These are phyloP conservation scores for Tetracentron sinense DNA, from an alignment of 164 flowering plant species.

Conservation along the genomic window DNA sequence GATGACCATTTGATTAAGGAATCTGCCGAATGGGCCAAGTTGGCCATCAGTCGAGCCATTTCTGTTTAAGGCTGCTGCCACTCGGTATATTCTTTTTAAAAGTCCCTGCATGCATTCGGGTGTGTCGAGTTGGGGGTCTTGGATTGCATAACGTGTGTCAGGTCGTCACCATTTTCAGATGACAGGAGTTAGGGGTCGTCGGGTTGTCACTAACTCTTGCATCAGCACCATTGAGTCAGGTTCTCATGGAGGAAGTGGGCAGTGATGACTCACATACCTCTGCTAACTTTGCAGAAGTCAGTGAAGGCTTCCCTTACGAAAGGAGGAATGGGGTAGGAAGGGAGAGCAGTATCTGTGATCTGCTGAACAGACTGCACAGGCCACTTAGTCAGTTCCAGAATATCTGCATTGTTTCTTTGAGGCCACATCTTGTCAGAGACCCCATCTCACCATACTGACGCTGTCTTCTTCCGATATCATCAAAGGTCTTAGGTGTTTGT, in stretches of 20 bases:
- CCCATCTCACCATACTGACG: not conserved
- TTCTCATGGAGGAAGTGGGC: conserved; percentile 30
- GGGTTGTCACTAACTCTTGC: conserved; percentile 36
- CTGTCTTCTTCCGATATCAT: conserved; percentile 1
- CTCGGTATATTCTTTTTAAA: conserved; percentile 34
- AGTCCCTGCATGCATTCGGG: conserved; percentile 72
- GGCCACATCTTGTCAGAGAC: too few species aligned
- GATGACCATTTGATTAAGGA: conserved; percentile 78
- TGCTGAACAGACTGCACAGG: not conserved
- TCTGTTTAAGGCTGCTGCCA: conserved; percentile 47
- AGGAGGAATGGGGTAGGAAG: not conserved
- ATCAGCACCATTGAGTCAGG: conserved; percentile 37
- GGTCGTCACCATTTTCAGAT: conserved; percentile 46
- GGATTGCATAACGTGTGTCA: conserved; percentile 52
- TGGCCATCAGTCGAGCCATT: conserved; percentile 66
- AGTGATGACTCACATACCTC: conserved; percentile 21
- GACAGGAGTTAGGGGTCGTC: conserved; percentile 32
- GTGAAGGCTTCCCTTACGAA: not conserved
- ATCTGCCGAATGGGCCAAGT: conserved; percentile 83
- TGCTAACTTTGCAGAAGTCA: conserved; percentile 25
- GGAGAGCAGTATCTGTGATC: not conserved
- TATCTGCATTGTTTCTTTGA: too few species aligned
- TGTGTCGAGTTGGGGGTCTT: conserved; percentile 46
- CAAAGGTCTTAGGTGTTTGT: conserved; percentile 5
- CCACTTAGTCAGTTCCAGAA: too few species aligned